Evolutionary conservation across 2,329 filamentous ascomycete species (phyloP), one percentile per base, ranked within the genome.

Genomic region (Neodidymelliopsis sp.): DNA sequence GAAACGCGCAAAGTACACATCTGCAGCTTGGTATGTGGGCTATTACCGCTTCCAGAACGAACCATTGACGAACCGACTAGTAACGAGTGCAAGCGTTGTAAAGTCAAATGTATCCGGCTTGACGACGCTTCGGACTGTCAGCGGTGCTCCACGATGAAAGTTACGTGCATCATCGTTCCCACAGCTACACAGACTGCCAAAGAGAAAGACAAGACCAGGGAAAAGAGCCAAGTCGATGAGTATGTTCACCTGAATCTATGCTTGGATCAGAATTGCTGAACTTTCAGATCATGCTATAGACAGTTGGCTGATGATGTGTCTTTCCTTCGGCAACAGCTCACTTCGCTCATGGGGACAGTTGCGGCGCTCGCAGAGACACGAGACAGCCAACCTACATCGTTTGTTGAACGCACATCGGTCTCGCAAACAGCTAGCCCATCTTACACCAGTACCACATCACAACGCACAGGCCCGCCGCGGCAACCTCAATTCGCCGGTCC

Each of bases 1-100:
- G 19, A 62, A 62, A 29, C 57, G 59, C 25, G 59, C 57, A 4
- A 62, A 62, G 25, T 62, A 62, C 28, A 55, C 59, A 6, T 47
- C 53, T 28, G 43, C 55, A 20, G 57, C 59, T 13, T 62, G 59
- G 59, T 62, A 43, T 9, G 38, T 31, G 12, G 8, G 9, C 2
- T 15, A 25, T 33, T 2, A 7, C 3, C 10, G n/a, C 7, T 33
- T 4, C 10, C 1, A 10, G 9, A 31, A 15, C 45, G 53, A 33
- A 58, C n/a, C 2, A 20, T 22, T 8, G 12, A n/a, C n/a, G n/a
- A n/a, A n/a, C n/a, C n/a, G n/a, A n/a, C n/a, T 15, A 62, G 59
- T 24, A 62, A 60, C 35, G 53, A 62, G 28, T 62, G 57, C 20
- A 62, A 60, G 22, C 40, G 55, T 20, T 53, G 46, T 6, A 62